phyloP scores from a whole-genome alignment of 768 basidiomycete species.

The Mycena rebaudengoi region DNA sequence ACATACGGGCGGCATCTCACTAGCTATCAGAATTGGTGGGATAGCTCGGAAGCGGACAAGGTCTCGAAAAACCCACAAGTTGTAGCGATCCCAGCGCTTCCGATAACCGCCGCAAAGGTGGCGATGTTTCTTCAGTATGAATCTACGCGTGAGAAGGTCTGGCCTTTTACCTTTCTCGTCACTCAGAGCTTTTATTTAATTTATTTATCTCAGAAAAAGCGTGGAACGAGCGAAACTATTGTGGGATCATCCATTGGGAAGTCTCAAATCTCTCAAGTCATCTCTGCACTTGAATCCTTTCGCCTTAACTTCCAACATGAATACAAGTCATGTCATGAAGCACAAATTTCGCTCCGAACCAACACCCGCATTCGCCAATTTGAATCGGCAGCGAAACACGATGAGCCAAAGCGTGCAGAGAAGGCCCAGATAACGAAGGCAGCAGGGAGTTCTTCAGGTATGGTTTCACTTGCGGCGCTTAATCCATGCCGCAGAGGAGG shows the following conservation, averaged over 20 bases:
- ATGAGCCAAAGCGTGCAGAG: not conserved
- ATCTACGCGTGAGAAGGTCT: conserved; percentile 38
- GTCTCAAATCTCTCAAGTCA: conserved; percentile 34
- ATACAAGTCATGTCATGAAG: conserved; percentile 25
- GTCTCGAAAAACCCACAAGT: not conserved
- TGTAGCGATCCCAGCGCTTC: conserved; percentile 15
- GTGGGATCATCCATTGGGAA: conserved; percentile 35
- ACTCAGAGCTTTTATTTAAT: not conserved
- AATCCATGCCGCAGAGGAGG: too few species aligned
- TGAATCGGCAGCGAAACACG: not conserved
- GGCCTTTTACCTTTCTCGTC: not conserved
- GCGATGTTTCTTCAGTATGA: conserved; percentile 6
- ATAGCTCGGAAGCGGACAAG: conserved; percentile 21
- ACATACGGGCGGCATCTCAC: conserved; percentile 28
- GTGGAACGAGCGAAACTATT: conserved; percentile 23
- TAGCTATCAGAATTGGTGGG: conserved; percentile 36
- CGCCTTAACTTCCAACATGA: conserved; percentile 30
- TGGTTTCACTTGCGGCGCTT: not conserved
- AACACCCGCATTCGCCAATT: not conserved
- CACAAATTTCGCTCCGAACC: conserved; percentile 28
- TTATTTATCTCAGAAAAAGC: conserved; percentile 15
- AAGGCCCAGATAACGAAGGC: not conserved
- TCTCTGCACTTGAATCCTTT: conserved; percentile 39
- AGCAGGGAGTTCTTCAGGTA: not conserved
- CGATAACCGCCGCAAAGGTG: not conserved